Evolutionary conservation across 192 early-diverging fungal species (phyloP), one percentile per base, ranked within the genome.

Genomic region (Coemansia sp.): DNA sequence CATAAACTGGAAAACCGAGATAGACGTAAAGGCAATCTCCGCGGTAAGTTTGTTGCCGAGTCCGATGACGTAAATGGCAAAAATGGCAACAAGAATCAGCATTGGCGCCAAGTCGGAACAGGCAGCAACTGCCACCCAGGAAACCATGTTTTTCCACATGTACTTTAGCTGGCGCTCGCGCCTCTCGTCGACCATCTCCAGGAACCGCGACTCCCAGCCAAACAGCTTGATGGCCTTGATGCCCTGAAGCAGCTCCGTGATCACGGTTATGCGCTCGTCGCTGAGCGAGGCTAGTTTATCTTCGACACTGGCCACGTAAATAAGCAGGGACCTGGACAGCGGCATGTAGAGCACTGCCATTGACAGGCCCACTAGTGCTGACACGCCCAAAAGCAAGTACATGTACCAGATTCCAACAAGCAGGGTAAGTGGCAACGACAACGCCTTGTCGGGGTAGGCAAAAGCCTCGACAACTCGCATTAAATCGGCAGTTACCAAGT

Each of bases 161-260:
- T 70, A 74, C 32, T 62, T 68, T n/a, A 91, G 67, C 72, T 93
- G 90, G 18, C 70, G 70, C 55, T 86, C 83, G 55, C 89, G 83
- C 12, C 82, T 72, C 27, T 75, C 79, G 21, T 84, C 81, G 15
- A 95, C 76, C 43, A 86, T 83, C 22, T 81, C 75, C 42, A 85
- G 53, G 60, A 97, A 93, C 50, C 82, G 81, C 19, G 79, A 56
- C 70, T 91, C 90, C 85, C 91, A 93, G 21, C 87, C 89, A 72
- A 91, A 90, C 65, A 96, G 87, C 66, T 98, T 98, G 43, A 98
- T 86, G 37, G 93, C 87, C 22, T 92, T 84, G 39, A 97, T 94
- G 37, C 90, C 93, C 69, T 90, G 82, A 14, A 93, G 64, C 21
- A 90, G 74, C 69, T 95, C 92, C 48, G 89, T 93, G 34, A 90